These are phyloP conservation scores for Nothophoma quercina DNA, from an alignment of 2,329 filamentous ascomycete species.

Conservation along the genomic window DNA sequence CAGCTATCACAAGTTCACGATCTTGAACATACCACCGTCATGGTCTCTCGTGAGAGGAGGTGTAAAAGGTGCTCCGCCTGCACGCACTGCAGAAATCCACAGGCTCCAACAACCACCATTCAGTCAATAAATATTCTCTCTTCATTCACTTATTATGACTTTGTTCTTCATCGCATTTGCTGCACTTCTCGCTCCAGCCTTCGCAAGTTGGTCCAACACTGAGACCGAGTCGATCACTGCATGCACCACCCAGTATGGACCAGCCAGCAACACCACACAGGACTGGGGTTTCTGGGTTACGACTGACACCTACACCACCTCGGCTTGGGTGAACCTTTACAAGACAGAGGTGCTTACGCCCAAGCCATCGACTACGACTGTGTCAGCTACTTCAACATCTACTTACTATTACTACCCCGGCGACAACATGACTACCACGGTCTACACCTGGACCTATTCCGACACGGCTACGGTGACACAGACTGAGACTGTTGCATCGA, in stretches of 20 bases:
- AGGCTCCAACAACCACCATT: not conserved
- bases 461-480: not conserved
- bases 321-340: not conserved
- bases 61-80: not conserved
- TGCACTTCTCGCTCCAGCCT: not conserved
- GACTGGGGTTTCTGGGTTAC: not conserved
- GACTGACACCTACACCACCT: conserved; percentile 1
- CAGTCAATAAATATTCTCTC: not conserved
- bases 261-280: not conserved
- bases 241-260: conserved; percentile 1
- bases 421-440: not conserved
- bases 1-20: not conserved
- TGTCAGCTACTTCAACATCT: not conserved
- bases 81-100: not conserved
- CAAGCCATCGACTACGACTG: not conserved
- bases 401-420: not conserved
- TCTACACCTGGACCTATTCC: not conserved
- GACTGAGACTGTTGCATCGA: not conserved
- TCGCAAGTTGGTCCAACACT: not conserved
- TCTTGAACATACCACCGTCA: not conserved
- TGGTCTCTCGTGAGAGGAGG: not conserved
- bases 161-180: not conserved
- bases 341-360: conserved; percentile 2
- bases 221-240: not conserved
- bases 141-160: not conserved